phyloP scores from a whole-genome alignment of 225 moss, liverwort and hornwort species.

The Polytrichum commune region DNA sequence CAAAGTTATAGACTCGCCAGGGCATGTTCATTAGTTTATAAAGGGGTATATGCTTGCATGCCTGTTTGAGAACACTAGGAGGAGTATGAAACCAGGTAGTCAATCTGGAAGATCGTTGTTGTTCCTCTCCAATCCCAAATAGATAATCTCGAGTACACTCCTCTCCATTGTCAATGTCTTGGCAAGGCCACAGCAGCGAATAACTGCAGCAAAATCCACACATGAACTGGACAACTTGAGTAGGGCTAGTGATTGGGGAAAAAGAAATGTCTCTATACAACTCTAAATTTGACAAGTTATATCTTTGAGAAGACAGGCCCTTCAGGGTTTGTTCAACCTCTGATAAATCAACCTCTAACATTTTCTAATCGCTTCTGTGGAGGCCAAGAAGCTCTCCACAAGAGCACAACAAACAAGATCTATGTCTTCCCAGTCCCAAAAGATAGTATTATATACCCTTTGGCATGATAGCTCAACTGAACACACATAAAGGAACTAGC shows the following conservation, averaged over 20 bases:
- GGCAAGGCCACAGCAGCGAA: constrained; percentile 90
- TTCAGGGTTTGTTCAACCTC: too few species aligned
- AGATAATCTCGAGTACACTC: constrained; percentile 91
- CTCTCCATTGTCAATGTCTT: constrained; percentile 68
- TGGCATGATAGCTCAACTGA: too few species aligned
- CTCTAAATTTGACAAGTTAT: too few species aligned
- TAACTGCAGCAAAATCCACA: constrained; percentile 58
- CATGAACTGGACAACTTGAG: background rate
- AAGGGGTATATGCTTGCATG: constrained; percentile 13
- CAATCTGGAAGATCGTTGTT: constrained; percentile 80
- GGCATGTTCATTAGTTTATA: background rate
- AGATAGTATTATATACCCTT: too few species aligned
- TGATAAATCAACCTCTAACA: too few species aligned
- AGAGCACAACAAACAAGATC: too few species aligned
- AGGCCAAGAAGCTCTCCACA: too few species aligned
- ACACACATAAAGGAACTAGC: background rate
- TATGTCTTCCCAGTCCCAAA: too few species aligned
- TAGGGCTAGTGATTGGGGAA: too few species aligned
- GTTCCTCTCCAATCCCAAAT: constrained; percentile 77
- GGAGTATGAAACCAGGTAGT: constrained; percentile 87
- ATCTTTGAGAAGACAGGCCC: too few species aligned
- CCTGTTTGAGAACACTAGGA: constrained; percentile 63
- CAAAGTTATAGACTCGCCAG: background rate
- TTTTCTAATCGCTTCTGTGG: too few species aligned
- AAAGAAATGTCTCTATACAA: too few species aligned